Evolutionary conservation across 495 filamentous ascomycete species (phyloP).

Genomic region (Penicillium parvum): DNA sequence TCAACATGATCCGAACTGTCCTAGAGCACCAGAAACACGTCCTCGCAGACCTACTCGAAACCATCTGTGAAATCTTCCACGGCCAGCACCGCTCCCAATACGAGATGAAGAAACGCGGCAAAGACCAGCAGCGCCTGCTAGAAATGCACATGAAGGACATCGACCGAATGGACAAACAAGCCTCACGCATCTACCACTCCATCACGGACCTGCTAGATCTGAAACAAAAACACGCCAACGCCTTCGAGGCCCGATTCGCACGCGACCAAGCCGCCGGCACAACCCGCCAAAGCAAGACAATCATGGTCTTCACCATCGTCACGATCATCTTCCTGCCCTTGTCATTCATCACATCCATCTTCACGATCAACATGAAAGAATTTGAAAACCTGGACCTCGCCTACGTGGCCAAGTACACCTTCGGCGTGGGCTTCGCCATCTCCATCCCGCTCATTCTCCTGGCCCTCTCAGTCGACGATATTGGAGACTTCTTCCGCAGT

Average conservation of each 20-base stretch:
- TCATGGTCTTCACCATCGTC: conserved; percentile 73
- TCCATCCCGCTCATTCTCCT: conserved; percentile 58
- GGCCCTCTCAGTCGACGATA: conserved; percentile 55
- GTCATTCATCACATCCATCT: conserved; percentile 63
- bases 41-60: conserved; percentile 51
- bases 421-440: conserved; percentile 64
- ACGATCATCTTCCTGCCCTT: conserved; percentile 66
- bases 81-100: conserved; percentile 39
- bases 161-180: conserved; percentile 64
- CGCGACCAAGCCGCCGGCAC: conserved; percentile 63
- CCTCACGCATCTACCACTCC: conserved; percentile 57
- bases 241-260: conserved; percentile 64
- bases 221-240: conserved; percentile 68
- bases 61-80: conserved; percentile 48
- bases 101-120: conserved; percentile 55
- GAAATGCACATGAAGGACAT: conserved; percentile 61
- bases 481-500: conserved; percentile 40
- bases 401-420: conserved; percentile 62
- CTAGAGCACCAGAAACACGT: conserved; percentile 56
- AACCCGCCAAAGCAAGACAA: conserved; percentile 63
- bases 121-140: conserved; percentile 57
- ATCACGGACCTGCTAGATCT: conserved; percentile 60
- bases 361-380: conserved; percentile 59
- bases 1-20: conserved; percentile 65
- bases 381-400: conserved; percentile 47